Evolutionary conservation across 805 yeast species (phyloP), one percentile per base, ranked within the genome.

Genomic region (Yamadazyma kitorensis): DNA sequence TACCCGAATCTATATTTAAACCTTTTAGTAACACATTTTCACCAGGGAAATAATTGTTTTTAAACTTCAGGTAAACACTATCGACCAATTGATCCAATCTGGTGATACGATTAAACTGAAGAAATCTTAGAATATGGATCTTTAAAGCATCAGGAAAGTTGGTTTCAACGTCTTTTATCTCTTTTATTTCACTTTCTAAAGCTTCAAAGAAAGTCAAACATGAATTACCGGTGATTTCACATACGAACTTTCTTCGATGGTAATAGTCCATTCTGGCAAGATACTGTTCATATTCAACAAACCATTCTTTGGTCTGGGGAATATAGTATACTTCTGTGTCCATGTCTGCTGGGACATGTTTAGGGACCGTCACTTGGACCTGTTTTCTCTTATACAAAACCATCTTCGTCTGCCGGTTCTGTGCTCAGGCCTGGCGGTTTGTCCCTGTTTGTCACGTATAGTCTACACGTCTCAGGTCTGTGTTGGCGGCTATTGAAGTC

Each of bases 141-240:
- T 88, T 81, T 35, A 89, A 71, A 26, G 94, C 83, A 47, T 91
- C 94, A 4, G 98, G 98, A 56, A 93, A 93, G 51, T 76, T 74
- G 36, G 72, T 68, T 50, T 88, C 95, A 33, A 91, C 87, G 41
- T 75, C 77, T 35, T 63, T 66, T 43, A 74, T 68, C 49, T 51
- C 78, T 37, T 51, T 57, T 30, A 40, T 72, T 61, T 91, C 98
- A 39, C 84, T 79, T 34, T 78, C 77, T 28, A 77, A 69, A 0
- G 98, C 98, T 51, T 93, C 94, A 55, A 89, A 89, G 55, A 76
- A 93, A 1, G 96, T 86, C 38, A 91, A 70, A 49, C 94, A 83
- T 12, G 96, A 82, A 50, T 87, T 86, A 10, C 98, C 98, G 0
- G 97, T 86, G 31, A 91, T 83, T 60, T 93, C 98, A 64, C 98